These are phyloP conservation scores for Globisporangium lucens DNA, from an alignment of 352 stramenopile species.

Conservation along the genomic window DNA sequence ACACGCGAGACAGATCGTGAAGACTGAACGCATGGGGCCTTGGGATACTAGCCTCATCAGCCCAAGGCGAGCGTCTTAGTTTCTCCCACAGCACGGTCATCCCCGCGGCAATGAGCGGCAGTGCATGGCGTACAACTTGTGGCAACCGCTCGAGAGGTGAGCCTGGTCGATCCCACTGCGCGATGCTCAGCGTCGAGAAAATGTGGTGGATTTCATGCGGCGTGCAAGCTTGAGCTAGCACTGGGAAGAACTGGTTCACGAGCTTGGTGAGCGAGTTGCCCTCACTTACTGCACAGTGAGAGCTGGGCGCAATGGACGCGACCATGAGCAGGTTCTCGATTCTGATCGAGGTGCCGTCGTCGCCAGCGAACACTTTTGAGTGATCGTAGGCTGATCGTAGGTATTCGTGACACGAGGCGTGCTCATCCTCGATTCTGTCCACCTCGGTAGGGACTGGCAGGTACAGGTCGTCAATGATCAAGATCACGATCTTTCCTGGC, in stretches of 20 bases:
- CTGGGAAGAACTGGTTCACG: constrained; percentile 29
- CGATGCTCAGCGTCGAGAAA: constrained; percentile 21
- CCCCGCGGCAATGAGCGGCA: constrained; percentile 32
- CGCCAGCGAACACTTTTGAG: constrained; percentile 21
- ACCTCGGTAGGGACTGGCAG: constrained; percentile 16
- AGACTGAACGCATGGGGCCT: constrained; percentile 26
- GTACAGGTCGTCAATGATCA: constrained; percentile 60
- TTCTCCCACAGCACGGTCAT: constrained; percentile 58
- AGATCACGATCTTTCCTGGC: constrained; percentile 44
- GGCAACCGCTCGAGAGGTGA: constrained; percentile 15
- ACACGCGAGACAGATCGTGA: constrained; percentile 47
- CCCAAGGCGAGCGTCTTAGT: constrained; percentile 12
- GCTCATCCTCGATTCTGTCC: neutral
- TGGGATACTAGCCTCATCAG: neutral
- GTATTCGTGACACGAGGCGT: constrained; percentile 26
- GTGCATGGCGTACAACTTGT: constrained; percentile 14
- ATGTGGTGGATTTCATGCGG: constrained; percentile 33
- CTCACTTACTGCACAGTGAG: neutral
- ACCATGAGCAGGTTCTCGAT: constrained; percentile 41
- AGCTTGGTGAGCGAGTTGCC: constrained; percentile 13
- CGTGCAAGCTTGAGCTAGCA: constrained; percentile 22
- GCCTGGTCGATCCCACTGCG: constrained; percentile 12
- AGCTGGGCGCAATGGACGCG: constrained; percentile 19
- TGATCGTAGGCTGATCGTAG: constrained; percentile 36
- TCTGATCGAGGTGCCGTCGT: constrained; percentile 14